Percentiles rank a stretch among this genome's conserved stretches.
phyloP scores from a whole-genome alignment of 2,329 filamentous ascomycete species.

The Apiospora pterosperma region DNA sequence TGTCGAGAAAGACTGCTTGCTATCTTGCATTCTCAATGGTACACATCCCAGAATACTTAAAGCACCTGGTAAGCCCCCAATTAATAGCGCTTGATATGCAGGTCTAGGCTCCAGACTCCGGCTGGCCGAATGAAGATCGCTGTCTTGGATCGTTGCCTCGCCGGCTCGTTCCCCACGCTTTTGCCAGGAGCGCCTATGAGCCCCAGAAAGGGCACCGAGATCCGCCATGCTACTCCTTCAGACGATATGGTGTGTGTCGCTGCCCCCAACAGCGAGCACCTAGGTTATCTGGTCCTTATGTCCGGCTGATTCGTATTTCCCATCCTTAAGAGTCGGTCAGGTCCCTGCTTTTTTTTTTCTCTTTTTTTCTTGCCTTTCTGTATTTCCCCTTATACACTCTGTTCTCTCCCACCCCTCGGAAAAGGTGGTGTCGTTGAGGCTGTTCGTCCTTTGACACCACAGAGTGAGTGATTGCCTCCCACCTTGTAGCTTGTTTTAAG shows the following conservation, averaged over 20 bases:
- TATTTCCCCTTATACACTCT: background rate
- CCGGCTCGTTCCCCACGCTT: background rate
- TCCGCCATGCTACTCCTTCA: background rate
- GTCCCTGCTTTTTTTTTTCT: background rate
- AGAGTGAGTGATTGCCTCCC: background rate
- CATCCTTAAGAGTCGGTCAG: slow-evolving; percentile 7
- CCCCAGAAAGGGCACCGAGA: background rate
- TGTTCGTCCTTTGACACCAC: background rate
- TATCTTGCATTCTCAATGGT: background rate
- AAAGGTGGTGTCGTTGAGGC: background rate
- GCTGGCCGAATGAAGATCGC: background rate
- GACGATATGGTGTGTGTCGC: background rate
- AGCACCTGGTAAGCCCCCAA: slow-evolving; percentile 2
- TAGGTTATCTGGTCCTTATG: background rate
- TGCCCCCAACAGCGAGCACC: background rate
- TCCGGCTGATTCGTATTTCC: background rate
- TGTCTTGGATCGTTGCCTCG: background rate
- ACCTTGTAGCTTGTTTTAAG: background rate
- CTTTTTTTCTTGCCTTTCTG: background rate
- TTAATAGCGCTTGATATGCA: slow-evolving; percentile 8
- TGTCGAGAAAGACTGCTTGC: background rate
- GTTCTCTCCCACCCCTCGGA: background rate
- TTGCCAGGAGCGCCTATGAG: background rate
- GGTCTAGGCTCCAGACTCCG: slow-evolving; percentile 2
- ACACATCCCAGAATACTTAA: background rate